Base-by-base conservation (phyloP, 208 protist genomes). In the Trypanosoma brucei region DNA sequence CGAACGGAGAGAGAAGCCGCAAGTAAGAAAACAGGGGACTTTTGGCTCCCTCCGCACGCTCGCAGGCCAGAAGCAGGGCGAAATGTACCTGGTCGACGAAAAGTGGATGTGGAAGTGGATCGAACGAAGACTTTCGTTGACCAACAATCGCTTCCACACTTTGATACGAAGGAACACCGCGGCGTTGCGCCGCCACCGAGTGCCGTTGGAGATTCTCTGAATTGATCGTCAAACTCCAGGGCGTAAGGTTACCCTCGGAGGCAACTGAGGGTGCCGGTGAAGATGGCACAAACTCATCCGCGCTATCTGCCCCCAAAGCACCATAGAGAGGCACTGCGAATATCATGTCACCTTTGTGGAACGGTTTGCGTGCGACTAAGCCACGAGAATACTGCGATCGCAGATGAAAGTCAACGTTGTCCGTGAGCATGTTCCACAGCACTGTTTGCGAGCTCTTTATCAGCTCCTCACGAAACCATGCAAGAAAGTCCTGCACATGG, bases 71-170 rank as follows among this genome's bases (percentile, higher is more conserved):
- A 45, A 71, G 65, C 49, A 86, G 42, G 11, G 84, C 84, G n/a
- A 59, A 59, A 67, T 87, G 64, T 6, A 91, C 51, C 62, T 88
- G 81, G 50, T 92, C 85, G 7, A 86, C 65, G 64, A 92, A 92
- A 11, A 83, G 40, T 1, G 70, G 68, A 51, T 91, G 84, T 8
- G 82, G 78, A 11, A 71, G 68, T 1, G 78, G 81, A 55, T 88
- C 81, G 59, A 91, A 86, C 31, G 60, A 72, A n/a, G 59, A 61
- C 37, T 66, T 70, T 33, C 64, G 72, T 44, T 54, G 35, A 38
- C 22, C 61, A 7, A 72, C 40, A 46, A 88, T 54, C 6, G 51
- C 37, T 51, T 75, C 56, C 3, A 84, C 44, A 2, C 46, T 64
- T 2, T 51, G 42, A 50, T 81, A 83, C 11, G 62, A 74, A 1